phyloP scores from a whole-genome alignment of 345 rosid genomes.

The Draba incana region DNA sequence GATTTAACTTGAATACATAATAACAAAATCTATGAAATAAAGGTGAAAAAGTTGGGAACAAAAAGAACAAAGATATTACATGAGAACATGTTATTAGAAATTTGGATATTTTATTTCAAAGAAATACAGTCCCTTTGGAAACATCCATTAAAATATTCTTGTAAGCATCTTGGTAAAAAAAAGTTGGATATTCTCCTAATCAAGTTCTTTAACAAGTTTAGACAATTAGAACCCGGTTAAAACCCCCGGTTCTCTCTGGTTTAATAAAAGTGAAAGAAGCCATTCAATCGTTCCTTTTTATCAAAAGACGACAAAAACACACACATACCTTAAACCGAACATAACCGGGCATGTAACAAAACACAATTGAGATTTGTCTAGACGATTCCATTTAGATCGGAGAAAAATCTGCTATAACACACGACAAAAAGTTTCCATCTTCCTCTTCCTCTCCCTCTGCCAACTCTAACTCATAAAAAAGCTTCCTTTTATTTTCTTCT shows the following conservation, averaged over 20 bases:
- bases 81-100: not conserved
- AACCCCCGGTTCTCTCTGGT: not conserved
- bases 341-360: slow-evolving; percentile 17
- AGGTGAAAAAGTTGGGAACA: not conserved
- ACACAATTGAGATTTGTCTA: slow-evolving; percentile 17
- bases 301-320: not conserved
- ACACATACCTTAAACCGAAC: slow-evolving; percentile 15
- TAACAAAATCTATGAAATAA: not conserved
- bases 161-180: not conserved
- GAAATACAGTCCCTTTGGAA: not conserved
- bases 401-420: not conserved
- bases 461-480: slow-evolving; percentile 6
- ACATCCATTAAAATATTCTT: too few species aligned
- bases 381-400: slow-evolving; percentile 5
- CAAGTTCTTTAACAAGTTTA: not conserved
- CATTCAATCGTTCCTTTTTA: too few species aligned
- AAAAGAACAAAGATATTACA: not conserved
- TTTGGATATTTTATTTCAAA: not conserved
- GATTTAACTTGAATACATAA: not conserved
- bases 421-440: slow-evolving; percentile 3
- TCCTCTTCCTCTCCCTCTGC: slow-evolving; percentile 15
- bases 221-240: not conserved
- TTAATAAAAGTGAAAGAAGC: not conserved
- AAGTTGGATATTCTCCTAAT: not conserved
- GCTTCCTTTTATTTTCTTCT: not conserved